Percentiles rank a stretch among this genome's conserved stretches.
Conservation (phyloP, 495 filamentous ascomycete species). For the Articulospora tetracladia region DNA sequence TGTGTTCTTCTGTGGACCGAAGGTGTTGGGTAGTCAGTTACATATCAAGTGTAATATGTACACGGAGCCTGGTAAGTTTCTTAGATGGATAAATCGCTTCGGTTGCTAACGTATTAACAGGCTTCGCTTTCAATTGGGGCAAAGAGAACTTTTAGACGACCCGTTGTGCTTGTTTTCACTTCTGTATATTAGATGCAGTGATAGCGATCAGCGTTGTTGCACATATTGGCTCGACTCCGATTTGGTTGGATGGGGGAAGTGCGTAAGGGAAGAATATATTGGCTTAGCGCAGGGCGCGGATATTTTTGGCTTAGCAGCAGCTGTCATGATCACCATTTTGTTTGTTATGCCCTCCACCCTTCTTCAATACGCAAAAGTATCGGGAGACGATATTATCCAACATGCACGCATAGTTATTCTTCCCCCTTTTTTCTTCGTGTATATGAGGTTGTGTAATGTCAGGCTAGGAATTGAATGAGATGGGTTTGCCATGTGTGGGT, state of each 20-base stretch:
- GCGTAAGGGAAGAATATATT: not conserved
- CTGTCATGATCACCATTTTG: too few species aligned
- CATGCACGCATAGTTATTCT: too few species aligned
- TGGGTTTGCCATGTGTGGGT: too few species aligned
- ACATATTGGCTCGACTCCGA: not conserved
- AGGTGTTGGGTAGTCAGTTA: slow-evolving; percentile 61
- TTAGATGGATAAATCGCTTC: slow-evolving; percentile 8
- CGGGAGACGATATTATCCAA: too few species aligned
- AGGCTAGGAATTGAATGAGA: too few species aligned
- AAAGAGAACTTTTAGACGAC: slow-evolving; percentile 68
- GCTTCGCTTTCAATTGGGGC: slow-evolving; percentile 48
- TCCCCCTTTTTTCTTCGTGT: too few species aligned
- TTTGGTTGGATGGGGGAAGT: not conserved
- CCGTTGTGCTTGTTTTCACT: not conserved
- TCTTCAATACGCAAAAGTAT: too few species aligned
- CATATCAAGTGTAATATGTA: slow-evolving; percentile 78
- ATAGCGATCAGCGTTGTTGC: slow-evolving; percentile 1
- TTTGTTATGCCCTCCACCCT: too few species aligned
- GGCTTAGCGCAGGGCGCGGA: not conserved
- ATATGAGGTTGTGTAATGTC: too few species aligned
- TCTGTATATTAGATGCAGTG: slow-evolving; percentile 1
- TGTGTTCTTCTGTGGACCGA: slow-evolving; percentile 79
- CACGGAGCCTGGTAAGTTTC: slow-evolving; percentile 57
- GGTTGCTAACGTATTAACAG: slow-evolving; percentile 21
- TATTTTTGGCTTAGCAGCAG: not conserved